Conservation (phyloP, 257 asterid species). For the Solanum tacnaense region DNA sequence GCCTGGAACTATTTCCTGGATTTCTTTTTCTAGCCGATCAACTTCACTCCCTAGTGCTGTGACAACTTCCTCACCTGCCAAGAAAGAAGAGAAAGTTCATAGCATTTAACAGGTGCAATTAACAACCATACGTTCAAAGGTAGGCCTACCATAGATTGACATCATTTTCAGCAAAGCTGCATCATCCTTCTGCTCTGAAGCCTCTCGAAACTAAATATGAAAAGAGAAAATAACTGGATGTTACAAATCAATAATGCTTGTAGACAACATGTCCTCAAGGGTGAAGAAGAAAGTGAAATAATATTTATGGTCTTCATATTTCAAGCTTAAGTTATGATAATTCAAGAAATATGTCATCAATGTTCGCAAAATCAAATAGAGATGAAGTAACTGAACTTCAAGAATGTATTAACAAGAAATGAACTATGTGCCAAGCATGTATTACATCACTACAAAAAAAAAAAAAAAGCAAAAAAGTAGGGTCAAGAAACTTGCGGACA, state of each 20-base stretch:
- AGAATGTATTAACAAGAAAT: neutral
- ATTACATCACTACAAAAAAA: neutral
- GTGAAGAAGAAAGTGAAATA: neutral
- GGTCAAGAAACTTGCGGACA: neutral
- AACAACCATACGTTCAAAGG: neutral
- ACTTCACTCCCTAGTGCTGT: conserved; percentile 96
- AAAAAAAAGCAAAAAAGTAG: neutral
- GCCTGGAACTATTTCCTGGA: conserved; percentile 87
- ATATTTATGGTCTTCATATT: neutral
- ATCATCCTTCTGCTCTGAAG: conserved; percentile 54
- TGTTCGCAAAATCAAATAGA: neutral
- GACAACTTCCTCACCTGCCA: conserved; percentile 92
- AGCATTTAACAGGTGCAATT: neutral
- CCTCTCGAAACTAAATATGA: conserved; percentile 69
- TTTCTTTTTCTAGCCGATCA: conserved; percentile 89
- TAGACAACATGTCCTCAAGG: neutral
- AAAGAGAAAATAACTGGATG: neutral
- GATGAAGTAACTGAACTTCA: neutral
- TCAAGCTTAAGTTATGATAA: neutral
- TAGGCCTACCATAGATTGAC: conserved; percentile 71
- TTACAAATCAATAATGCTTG: neutral
- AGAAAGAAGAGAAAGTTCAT: neutral
- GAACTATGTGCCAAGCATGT: neutral
- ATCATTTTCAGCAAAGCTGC: conserved; percentile 56
- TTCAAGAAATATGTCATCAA: neutral